phyloP scores from a whole-genome alignment of 768 basidiomycete species.

The Phanerodontia chrysosporium region DNA sequence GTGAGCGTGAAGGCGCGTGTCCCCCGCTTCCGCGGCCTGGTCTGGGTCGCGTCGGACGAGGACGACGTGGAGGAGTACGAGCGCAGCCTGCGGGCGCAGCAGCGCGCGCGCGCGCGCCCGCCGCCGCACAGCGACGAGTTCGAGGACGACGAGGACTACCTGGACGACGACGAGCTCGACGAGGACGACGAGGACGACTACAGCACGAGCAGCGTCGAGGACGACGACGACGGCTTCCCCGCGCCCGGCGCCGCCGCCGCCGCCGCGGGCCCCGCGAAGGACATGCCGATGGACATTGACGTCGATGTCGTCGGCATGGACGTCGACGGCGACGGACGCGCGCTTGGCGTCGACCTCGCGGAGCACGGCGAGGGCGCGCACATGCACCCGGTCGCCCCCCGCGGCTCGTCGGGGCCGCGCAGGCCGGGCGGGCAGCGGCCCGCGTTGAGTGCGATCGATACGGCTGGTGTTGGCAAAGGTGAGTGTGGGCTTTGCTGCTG shows the following conservation, averaged over 20 bases:
- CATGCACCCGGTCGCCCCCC: conserved; percentile 45
- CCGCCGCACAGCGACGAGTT: neutral
- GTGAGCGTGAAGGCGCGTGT: conserved; percentile 21
- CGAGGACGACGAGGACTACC: conserved; percentile 5
- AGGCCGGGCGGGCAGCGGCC: conserved; percentile 9
- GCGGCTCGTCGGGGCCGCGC: neutral
- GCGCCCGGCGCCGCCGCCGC: neutral
- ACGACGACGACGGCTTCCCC: conserved; percentile 23
- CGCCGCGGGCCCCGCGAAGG: too few relatives aligned
- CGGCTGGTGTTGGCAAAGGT: conserved; percentile 6
- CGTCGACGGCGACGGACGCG: conserved; percentile 22
- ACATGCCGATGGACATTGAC: conserved; percentile 18
- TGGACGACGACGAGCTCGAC: conserved; percentile 31
- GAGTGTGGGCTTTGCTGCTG: neutral
- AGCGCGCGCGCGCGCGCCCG: neutral
- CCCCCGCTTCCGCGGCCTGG: conserved; percentile 54
- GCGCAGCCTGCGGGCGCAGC: conserved; percentile 1
- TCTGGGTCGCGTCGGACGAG: conserved; percentile 82
- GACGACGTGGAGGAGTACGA: conserved; percentile 33
- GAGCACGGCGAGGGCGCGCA: conserved; percentile 27
- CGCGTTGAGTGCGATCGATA: conserved; percentile 12
- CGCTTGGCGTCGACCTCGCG: conserved; percentile 19
- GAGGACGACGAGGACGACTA: conserved; percentile 26
- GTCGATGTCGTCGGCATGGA: conserved; percentile 28
- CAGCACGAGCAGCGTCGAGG: conserved; percentile 18